phyloP scores from a whole-genome alignment of 2,329 filamentous ascomycete genomes.

The Ceratocystis diversiconidia region DNA sequence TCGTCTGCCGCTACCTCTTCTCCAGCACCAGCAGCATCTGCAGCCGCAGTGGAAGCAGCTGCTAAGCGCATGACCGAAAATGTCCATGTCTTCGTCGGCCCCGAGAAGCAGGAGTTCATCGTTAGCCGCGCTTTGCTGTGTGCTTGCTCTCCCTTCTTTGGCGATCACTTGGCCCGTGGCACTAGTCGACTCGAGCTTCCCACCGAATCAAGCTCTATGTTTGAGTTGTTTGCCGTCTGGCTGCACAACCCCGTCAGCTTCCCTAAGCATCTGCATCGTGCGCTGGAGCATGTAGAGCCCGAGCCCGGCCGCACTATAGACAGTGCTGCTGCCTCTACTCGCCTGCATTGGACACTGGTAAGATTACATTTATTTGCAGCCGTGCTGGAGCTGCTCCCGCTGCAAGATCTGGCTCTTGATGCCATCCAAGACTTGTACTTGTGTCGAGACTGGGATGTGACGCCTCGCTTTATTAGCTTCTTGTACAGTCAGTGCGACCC shows the following conservation, averaged over 20 bases:
- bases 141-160: constrained; percentile 35
- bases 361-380: constrained; percentile 44
- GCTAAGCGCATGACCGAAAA: constrained; percentile 18
- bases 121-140: constrained; percentile 34
- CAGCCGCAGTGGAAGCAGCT: not conserved
- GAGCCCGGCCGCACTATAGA: constrained; percentile 19
- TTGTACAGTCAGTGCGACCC: constrained; percentile 41
- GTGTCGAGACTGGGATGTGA: constrained; percentile 43
- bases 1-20: not conserved
- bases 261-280: constrained; percentile 30
- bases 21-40: not conserved
- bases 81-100: constrained; percentile 31
- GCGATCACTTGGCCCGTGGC: constrained; percentile 30
- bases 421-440: constrained; percentile 46
- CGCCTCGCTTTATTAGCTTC: constrained; percentile 35
- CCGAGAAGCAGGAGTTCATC: constrained; percentile 29
- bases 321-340: constrained; percentile 24
- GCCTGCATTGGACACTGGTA: constrained; percentile 42
- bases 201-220: constrained; percentile 37
- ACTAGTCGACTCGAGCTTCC: constrained; percentile 30
- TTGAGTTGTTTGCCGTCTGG: constrained; percentile 40
- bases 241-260: constrained; percentile 27
- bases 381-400: constrained; percentile 32
- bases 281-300: constrained; percentile 23
- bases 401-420: constrained; percentile 45